Evolutionary conservation across 345 rosid genomes (phyloP).

Genomic region (Angophora floribunda): DNA sequence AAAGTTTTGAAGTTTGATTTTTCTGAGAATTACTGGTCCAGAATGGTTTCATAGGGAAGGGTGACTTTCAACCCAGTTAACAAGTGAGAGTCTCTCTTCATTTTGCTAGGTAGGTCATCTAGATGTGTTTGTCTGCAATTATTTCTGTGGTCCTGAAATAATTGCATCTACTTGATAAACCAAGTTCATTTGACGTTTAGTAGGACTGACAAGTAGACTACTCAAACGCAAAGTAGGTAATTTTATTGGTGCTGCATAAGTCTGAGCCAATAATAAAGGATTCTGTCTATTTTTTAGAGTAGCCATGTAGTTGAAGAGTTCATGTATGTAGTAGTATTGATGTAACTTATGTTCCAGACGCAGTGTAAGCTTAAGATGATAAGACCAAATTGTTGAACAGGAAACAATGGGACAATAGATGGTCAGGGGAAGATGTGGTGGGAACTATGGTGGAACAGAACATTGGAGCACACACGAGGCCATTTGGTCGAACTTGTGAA

Average conservation of each 20-base stretch:
- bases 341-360: background rate
- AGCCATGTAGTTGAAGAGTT: background rate
- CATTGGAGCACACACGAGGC: conserved; percentile 83
- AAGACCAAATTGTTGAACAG: conserved; percentile 17
- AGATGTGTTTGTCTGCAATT: background rate
- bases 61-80: background rate
- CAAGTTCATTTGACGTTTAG: background rate
- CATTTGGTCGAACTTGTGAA: conserved; percentile 83
- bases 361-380: background rate
- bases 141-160: background rate
- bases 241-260: background rate
- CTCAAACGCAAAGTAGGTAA: background rate
- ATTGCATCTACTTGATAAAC: background rate
- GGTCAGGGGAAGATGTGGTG: conserved; percentile 99
- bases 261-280: background rate
- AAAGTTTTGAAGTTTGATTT: background rate
- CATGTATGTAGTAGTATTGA: background rate
- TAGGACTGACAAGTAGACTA: background rate
- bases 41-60: background rate
- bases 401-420: conserved; percentile 86
- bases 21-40: background rate
- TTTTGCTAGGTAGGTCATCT: background rate
- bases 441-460: conserved; percentile 99
- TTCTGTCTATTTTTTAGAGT: background rate
- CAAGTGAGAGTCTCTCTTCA: background rate